Conservation (phyloP, 495 filamentous ascomycete species). For the Podospora appendiculata region DNA sequence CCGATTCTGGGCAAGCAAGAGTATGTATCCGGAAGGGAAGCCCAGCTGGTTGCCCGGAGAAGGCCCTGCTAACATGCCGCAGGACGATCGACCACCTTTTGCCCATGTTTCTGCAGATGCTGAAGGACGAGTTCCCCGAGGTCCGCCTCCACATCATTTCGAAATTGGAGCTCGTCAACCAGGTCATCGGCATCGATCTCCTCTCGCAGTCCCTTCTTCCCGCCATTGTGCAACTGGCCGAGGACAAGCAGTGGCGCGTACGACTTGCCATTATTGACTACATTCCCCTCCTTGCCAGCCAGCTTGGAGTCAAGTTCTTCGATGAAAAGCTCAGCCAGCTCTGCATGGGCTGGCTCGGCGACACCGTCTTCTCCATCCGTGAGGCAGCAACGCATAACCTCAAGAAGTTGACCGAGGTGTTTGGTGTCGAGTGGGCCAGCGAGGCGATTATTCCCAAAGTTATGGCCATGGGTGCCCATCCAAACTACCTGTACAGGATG, state of each 20-base stretch:
- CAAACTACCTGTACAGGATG: constrained; percentile 99
- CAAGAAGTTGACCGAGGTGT: constrained; percentile 96
- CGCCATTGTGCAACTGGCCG: constrained; percentile 94
- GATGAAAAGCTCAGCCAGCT: constrained; percentile 91
- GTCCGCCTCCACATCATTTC: constrained; percentile 98
- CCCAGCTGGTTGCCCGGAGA: not conserved
- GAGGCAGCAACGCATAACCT: constrained; percentile 95
- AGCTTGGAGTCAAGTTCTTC: constrained; percentile 95
- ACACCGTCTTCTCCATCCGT: constrained; percentile 96
- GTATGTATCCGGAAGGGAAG: constrained; percentile 42
- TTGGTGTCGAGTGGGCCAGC: constrained; percentile 96
- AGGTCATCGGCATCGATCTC: constrained; percentile 96
- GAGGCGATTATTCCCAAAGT: constrained; percentile 97
- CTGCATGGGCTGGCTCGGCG: constrained; percentile 99
- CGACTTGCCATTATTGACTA: constrained; percentile 98
- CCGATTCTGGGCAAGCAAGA: constrained; percentile 97
- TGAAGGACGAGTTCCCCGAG: constrained; percentile 98
- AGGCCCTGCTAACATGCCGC: constrained; percentile 8
- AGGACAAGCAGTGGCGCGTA: constrained; percentile 99
- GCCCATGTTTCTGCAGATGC: constrained; percentile 98
- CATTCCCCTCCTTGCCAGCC: constrained; percentile 91
- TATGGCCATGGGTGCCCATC: constrained; percentile 94
- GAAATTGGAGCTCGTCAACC: constrained; percentile 94
- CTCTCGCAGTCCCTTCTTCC: constrained; percentile 94
- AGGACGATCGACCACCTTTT: constrained; percentile 94